Percentiles rank a stretch among this genome's conserved stretches.
Evolutionary conservation across 305 asterid species (phyloP).

Genomic region (Solanum hybrid): DNA sequence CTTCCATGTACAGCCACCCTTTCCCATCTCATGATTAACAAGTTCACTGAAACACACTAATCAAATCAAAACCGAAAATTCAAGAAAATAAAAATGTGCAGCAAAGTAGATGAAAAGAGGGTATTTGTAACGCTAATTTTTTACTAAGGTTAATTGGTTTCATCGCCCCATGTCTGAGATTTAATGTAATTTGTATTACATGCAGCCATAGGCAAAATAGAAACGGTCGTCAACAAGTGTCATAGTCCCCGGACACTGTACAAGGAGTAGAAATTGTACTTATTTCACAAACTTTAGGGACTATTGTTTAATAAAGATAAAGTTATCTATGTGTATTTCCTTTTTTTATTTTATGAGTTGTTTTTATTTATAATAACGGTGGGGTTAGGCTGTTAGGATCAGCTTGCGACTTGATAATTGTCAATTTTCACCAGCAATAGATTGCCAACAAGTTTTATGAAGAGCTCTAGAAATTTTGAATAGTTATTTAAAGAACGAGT

Average conservation of each 20-base stretch:
- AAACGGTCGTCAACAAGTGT: conserved; percentile 11
- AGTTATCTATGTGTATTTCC: too few relatives aligned
- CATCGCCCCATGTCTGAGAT: not conserved
- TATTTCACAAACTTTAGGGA: not conserved
- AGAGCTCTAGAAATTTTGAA: not conserved
- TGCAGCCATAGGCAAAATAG: not conserved
- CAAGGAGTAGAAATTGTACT: not conserved
- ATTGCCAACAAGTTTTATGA: not conserved
- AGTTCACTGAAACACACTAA: not conserved
- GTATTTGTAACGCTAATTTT: not conserved
- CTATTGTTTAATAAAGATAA: not conserved
- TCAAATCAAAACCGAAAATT: not conserved
- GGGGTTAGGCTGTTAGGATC: too few relatives aligned
- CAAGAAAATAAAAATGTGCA: not conserved
- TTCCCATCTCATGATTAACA: conserved; percentile 67
- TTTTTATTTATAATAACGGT: too few relatives aligned
- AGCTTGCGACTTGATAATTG: not conserved
- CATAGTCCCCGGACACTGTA: not conserved
- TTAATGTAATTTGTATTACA: not conserved
- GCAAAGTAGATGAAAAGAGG: not conserved
- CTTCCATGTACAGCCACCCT: conserved; percentile 41
- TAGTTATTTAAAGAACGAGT: not conserved
- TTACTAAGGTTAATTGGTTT: not conserved
- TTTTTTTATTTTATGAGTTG: not conserved
- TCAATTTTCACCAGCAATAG: too few relatives aligned